A percentile compares a stretch with the other conserved stretches of the same genome.
Evolutionary conservation across 108 stramenopile genomes (phyloP).

Genomic region (Cylindrotheca closterium): DNA sequence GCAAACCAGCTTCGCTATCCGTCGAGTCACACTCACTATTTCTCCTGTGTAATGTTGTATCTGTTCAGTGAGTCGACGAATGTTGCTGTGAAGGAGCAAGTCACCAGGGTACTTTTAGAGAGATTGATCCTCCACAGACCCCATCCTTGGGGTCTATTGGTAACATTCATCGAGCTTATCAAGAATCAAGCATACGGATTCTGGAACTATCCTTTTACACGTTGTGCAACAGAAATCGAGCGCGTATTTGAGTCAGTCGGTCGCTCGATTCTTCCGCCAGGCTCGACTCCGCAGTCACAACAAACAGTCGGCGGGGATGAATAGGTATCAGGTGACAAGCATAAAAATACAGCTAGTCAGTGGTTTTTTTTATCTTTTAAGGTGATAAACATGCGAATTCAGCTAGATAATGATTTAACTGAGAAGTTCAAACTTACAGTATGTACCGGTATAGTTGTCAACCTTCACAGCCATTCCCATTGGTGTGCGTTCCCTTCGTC

Average conservation of each 20-base stretch:
- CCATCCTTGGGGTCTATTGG: slow-evolving; percentile 94
- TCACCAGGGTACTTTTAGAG: slow-evolving; percentile 97
- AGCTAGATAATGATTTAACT: no score
- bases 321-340: no score
- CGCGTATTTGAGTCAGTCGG: slow-evolving; percentile 88
- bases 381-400: no score
- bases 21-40: slow-evolving; percentile 99
- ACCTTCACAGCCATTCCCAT: no score
- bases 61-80: slow-evolving; percentile 93
- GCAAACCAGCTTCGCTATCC: slow-evolving; percentile 99
- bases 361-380: no score
- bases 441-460: no score
- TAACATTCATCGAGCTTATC: slow-evolving; percentile 99
- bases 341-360: no score
- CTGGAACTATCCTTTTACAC: slow-evolving; percentile 98
- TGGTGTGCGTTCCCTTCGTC: no score
- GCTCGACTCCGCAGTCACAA: no score
- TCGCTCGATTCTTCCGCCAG: slow-evolving; percentile 25
- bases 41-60: slow-evolving; percentile 95
- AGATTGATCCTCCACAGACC: slow-evolving; percentile 98
- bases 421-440: no score
- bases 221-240: slow-evolving; percentile 97
- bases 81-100: slow-evolving; percentile 97
- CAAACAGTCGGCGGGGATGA: slow-evolving; percentile 24
- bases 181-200: slow-evolving; percentile 98